These are phyloP conservation scores for Ogataea degrootiae DNA, from an alignment of 805 yeast genomes.

Conservation along the genomic window DNA sequence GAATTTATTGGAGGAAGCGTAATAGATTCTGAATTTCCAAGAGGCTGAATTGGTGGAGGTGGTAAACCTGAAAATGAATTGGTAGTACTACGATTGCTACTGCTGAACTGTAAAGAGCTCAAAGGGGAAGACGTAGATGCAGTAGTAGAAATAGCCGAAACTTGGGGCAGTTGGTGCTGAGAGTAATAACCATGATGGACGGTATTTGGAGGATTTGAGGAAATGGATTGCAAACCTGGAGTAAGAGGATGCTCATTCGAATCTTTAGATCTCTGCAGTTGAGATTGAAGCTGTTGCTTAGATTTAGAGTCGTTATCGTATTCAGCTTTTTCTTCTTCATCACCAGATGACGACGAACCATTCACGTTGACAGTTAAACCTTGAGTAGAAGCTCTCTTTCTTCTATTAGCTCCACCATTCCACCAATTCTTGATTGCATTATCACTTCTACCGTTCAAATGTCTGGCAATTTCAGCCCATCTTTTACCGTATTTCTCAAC, in stretches of 20 bases:
- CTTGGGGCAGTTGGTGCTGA: not conserved
- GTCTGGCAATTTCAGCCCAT: conserved; percentile 93
- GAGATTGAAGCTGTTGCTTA: not conserved
- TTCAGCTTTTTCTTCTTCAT: conserved; percentile 2
- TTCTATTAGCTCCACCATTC: conserved; percentile 88
- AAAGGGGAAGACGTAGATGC: not conserved
- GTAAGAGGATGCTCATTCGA: too few relatives aligned
- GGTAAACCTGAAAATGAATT: too few relatives aligned
- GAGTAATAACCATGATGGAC: not conserved
- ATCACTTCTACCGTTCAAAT: conserved; percentile 81
- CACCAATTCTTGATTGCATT: conserved; percentile 94
- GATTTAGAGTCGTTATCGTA: not conserved
- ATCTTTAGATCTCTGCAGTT: not conserved
- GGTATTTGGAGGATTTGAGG: too few relatives aligned
- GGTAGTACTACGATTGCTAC: not conserved
- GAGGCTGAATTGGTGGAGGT: too few relatives aligned
- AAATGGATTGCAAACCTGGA: too few relatives aligned
- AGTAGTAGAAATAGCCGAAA: not conserved
- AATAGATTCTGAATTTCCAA: not conserved
- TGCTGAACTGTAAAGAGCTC: not conserved
- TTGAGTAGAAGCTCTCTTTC: conserved; percentile 50
- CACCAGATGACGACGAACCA: conserved; percentile 16
- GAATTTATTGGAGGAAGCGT: conserved; percentile 5
- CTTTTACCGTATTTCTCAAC: conserved; percentile 78
- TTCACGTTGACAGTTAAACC: conserved; percentile 10